These are phyloP conservation scores for Daldinia decipiens DNA, from an alignment of 495 filamentous ascomycete genomes.

Conservation along the genomic window DNA sequence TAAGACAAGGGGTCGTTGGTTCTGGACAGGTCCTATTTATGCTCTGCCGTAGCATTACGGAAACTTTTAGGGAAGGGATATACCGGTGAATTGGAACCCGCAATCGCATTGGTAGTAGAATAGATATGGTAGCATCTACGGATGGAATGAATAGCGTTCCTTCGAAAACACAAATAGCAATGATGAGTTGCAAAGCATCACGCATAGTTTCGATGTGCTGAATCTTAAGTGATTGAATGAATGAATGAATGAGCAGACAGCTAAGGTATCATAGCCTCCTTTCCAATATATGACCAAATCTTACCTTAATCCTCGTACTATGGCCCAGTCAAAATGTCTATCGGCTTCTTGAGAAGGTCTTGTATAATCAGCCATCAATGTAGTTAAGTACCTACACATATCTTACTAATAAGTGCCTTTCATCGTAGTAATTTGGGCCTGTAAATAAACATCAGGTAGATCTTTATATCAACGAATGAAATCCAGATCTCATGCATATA, in stretches of 20 bases:
- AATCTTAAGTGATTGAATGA: background rate
- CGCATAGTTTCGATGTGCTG: background rate
- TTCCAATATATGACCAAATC: background rate
- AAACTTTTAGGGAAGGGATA: slow-evolving; percentile 4
- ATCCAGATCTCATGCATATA: too few relatives aligned
- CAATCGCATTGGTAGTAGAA: background rate
- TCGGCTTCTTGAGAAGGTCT: too few relatives aligned
- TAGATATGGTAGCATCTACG: slow-evolving; percentile 24
- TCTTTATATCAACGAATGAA: too few relatives aligned
- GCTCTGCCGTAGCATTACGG: slow-evolving; percentile 8
- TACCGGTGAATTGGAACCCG: slow-evolving; percentile 1
- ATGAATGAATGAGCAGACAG: background rate
- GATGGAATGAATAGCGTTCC: slow-evolving; percentile 20
- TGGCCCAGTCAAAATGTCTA: too few relatives aligned
- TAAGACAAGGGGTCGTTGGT: background rate
- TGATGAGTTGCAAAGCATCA: slow-evolving; percentile 17
- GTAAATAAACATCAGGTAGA: too few relatives aligned
- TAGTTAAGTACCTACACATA: too few relatives aligned
- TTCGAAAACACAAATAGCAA: slow-evolving; percentile 15
- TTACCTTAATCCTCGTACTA: background rate
- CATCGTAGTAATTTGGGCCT: too few relatives aligned
- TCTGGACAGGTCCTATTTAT: slow-evolving; percentile 7
- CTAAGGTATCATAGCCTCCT: background rate
- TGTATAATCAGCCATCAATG: too few relatives aligned
- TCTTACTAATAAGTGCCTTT: too few relatives aligned